These are phyloP conservation scores for Trichoderma arundinaceum DNA, from an alignment of 2,329 filamentous ascomycete species.

Conservation along the genomic window DNA sequence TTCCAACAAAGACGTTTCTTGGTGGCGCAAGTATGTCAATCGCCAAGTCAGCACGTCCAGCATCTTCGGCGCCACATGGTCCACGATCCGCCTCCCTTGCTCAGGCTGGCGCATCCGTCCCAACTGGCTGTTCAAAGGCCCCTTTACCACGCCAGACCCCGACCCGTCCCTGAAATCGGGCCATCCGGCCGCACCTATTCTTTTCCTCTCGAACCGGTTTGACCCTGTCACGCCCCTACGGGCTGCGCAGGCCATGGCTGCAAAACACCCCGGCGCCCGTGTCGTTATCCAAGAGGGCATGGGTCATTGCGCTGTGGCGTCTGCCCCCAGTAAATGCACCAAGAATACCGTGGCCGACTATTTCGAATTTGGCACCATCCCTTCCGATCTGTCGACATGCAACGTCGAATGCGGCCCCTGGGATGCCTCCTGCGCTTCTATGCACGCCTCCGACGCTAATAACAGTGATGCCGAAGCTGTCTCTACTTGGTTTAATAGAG, in stretches of 20 bases:
- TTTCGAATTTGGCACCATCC: conserved; percentile 41
- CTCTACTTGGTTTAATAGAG: conserved; percentile 24
- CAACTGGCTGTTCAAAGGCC: conserved; percentile 49
- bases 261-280: conserved; percentile 39
- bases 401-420: conserved; percentile 34
- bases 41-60: conserved; percentile 40
- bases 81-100: conserved; percentile 49
- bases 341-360: conserved; percentile 38
- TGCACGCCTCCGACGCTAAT: background rate
- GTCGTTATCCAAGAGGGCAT: conserved; percentile 42
- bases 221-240: conserved; percentile 55
- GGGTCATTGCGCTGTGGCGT: conserved; percentile 39
- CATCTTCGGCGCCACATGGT: conserved; percentile 44
- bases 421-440: conserved; percentile 30
- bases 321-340: conserved; percentile 35
- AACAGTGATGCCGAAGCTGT: background rate
- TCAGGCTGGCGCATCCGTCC: conserved; percentile 46
- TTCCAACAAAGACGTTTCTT: conserved; percentile 34
- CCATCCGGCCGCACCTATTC: conserved; percentile 49
- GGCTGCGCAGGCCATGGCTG: conserved; percentile 44
- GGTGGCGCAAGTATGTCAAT: conserved; percentile 42
- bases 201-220: conserved; percentile 51
- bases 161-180: conserved; percentile 38
- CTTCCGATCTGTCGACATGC: conserved; percentile 33
- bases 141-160: conserved; percentile 41